Conservation (phyloP, 1,139 yeast genomes). For the Saccharomyces hybrid region DNA sequence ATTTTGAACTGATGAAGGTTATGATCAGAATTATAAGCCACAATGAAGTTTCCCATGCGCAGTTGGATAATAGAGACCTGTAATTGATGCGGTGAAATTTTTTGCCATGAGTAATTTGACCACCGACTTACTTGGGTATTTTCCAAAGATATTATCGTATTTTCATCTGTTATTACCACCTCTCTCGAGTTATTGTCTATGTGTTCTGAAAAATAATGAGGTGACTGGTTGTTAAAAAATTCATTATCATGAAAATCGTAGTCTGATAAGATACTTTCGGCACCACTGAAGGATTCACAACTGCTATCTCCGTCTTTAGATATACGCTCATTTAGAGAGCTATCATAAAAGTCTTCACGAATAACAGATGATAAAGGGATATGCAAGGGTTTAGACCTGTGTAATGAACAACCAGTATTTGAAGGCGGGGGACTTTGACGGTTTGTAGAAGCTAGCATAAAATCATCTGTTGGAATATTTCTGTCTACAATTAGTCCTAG, state of each 20-base stretch:
- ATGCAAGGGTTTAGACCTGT: not conserved
- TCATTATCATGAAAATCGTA: not conserved
- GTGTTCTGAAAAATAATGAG: not conserved
- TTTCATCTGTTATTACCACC: not conserved
- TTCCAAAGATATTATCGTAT: not conserved
- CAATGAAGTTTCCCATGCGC: not conserved
- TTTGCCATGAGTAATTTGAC: not conserved
- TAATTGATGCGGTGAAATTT: not conserved
- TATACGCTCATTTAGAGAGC: not conserved
- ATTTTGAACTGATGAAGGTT: conserved; percentile 10
- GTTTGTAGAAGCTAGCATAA: not conserved
- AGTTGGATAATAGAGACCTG: not conserved
- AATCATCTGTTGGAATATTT: not conserved
- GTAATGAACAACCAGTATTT: not conserved
- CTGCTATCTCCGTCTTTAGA: not conserved
- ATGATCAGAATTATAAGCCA: not conserved
- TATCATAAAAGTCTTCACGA: not conserved
- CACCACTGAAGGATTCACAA: not conserved
- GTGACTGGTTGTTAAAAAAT: not conserved
- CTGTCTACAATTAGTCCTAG: not conserved
- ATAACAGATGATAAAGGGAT: not conserved
- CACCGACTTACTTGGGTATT: not conserved
- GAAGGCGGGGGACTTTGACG: not conserved
- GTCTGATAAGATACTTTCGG: not conserved
- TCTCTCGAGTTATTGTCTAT: not conserved